Percentiles rank a stretch among this genome's conserved stretches.
phyloP scores from a whole-genome alignment of 345 rosid species.

The Hibiscus trionum region DNA sequence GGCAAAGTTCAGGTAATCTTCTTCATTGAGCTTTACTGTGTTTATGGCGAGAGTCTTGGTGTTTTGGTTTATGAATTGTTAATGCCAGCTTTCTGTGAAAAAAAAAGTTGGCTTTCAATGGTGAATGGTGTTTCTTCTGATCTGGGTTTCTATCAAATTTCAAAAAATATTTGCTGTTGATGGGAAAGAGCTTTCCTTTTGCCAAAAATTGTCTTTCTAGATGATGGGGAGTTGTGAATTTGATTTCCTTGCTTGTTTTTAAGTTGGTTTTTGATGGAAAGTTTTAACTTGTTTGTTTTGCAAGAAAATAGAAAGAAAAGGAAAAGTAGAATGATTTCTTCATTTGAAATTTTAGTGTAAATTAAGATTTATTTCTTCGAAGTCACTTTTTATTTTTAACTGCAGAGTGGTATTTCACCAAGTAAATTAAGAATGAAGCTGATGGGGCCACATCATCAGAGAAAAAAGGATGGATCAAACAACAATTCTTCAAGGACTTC shows the following conservation, averaged over 20 bases:
- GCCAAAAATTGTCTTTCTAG: no score
- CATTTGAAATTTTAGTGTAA: neutral
- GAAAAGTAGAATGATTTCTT: neutral
- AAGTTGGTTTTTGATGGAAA: neutral
- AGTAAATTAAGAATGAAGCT: slow-evolving; percentile 89
- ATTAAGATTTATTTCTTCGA: neutral
- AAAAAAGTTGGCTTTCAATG: neutral
- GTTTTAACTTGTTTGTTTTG: neutral
- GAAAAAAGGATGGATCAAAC: slow-evolving; percentile 64
- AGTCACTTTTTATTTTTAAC: neutral
- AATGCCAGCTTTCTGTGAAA: neutral
- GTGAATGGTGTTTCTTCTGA: neutral
- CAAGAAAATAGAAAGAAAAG: no score
- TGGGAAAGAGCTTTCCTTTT: neutral
- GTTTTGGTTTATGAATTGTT: no score
- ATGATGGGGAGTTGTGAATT: neutral
- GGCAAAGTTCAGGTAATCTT: slow-evolving; percentile 63
- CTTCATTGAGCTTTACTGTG: neutral
- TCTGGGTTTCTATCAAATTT: slow-evolving; percentile 8
- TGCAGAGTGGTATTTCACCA: slow-evolving; percentile 67
- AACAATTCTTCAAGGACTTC: slow-evolving; percentile 86
- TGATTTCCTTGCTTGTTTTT: neutral
- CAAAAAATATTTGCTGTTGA: neutral
- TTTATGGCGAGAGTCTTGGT: neutral
- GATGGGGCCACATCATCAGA: slow-evolving; percentile 46